Percentiles rank a stretch among this genome's conserved stretches.
Evolutionary conservation across 2,329 filamentous ascomycete species (phyloP).

Genomic region (Fusarium palustre): DNA sequence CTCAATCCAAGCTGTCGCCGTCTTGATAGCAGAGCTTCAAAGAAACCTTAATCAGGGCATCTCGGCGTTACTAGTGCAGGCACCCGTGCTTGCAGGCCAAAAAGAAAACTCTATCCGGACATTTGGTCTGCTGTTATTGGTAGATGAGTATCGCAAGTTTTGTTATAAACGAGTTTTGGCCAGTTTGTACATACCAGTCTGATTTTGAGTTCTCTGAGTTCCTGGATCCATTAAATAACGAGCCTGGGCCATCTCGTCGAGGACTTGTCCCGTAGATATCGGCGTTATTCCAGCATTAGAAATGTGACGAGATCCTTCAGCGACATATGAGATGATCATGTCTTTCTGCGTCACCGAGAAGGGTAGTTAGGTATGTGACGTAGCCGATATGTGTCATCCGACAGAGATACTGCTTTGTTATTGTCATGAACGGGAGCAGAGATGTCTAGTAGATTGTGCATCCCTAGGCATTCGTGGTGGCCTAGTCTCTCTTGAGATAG

Average conservation of each 20-base stretch:
- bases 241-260: neutral
- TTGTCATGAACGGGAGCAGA: neutral
- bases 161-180: neutral
- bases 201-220: constrained; percentile 21
- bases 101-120: constrained; percentile 26
- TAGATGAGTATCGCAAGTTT: constrained; percentile 2
- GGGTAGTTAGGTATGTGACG: neutral
- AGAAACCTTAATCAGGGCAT: constrained; percentile 27
- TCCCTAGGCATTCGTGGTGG: neutral
- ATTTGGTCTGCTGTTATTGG: neutral
- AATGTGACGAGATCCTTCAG: constrained; percentile 5
- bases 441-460: neutral
- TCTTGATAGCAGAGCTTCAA: constrained; percentile 26
- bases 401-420: neutral
- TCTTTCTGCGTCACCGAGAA: neutral
- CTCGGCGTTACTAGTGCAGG: constrained; percentile 34
- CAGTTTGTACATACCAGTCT: constrained; percentile 28
- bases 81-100: constrained; percentile 18
- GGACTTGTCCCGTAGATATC: neutral
- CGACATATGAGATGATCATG: neutral
- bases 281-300: constrained; percentile 1
- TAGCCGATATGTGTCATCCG: neutral
- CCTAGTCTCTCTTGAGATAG: neutral
- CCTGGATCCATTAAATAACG: neutral
- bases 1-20: constrained; percentile 24